Evolutionary conservation across 495 filamentous ascomycete species (phyloP).

Genomic region (Hypoxylon cercidicola): DNA sequence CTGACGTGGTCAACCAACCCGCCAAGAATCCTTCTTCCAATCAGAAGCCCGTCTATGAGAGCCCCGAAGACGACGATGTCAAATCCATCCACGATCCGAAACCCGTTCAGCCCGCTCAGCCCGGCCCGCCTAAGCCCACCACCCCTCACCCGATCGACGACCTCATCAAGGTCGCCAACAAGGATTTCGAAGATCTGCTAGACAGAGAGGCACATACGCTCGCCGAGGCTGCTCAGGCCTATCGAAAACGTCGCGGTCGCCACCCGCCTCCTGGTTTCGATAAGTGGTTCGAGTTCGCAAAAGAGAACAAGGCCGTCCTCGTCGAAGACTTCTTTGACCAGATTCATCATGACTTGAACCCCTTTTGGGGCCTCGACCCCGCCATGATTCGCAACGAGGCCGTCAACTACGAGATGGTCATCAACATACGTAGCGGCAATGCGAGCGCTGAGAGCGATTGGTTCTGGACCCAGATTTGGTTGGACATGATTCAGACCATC

Average conservation of each 20-base stretch:
- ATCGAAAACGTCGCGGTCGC: conserved; percentile 69
- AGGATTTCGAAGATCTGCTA: conserved; percentile 51
- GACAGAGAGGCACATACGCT: conserved; percentile 61
- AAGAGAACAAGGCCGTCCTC: conserved; percentile 65
- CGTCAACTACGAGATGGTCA: conserved; percentile 65
- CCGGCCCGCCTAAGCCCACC: conserved; percentile 28
- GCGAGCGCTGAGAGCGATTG: conserved; percentile 63
- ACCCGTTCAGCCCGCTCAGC: conserved; percentile 28
- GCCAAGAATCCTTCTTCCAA: conserved; percentile 21
- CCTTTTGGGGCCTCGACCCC: conserved; percentile 74
- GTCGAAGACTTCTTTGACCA: conserved; percentile 80
- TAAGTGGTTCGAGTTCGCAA: conserved; percentile 73
- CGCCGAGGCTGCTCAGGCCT: conserved; percentile 67
- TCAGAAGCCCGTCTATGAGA: conserved; percentile 29
- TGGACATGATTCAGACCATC: conserved; percentile 66
- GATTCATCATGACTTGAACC: conserved; percentile 74
- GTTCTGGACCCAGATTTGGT: conserved; percentile 73
- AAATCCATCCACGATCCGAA: conserved; percentile 30
- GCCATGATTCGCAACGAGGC: conserved; percentile 64
- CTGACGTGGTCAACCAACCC: conserved; percentile 29
- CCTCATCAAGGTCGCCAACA: conserved; percentile 56
- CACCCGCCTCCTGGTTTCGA: conserved; percentile 80
- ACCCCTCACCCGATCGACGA: conserved; percentile 58
- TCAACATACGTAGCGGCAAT: conserved; percentile 67
- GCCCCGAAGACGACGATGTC: conserved; percentile 6